Evolutionary conservation across 2,329 filamentous ascomycete genomes (phyloP).

Genomic region (Aureobasidium lini): DNA sequence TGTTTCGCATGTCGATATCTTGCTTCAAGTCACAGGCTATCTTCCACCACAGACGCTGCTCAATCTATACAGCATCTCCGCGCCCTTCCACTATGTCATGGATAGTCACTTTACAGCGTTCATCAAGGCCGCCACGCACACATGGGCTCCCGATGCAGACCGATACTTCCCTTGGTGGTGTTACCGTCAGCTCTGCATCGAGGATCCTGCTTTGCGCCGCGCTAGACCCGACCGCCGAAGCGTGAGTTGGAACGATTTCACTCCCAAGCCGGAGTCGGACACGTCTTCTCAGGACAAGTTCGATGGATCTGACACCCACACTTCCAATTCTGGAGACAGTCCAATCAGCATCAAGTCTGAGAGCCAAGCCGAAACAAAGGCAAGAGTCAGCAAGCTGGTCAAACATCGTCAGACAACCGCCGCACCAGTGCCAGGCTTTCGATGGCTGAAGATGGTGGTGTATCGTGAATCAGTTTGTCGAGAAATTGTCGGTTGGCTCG

Average conservation of each 20-base stretch:
- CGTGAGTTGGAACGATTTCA: slow-evolving; percentile 9
- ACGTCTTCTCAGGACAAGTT: neutral
- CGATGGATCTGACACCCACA: neutral
- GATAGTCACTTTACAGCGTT: slow-evolving; percentile 53
- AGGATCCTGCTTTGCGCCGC: slow-evolving; percentile 44
- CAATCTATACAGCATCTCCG: slow-evolving; percentile 57
- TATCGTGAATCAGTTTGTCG: slow-evolving; percentile 49
- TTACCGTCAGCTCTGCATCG: slow-evolving; percentile 51
- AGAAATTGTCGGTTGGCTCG: slow-evolving; percentile 57
- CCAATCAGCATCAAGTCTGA: neutral
- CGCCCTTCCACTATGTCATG: slow-evolving; percentile 53
- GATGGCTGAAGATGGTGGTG: slow-evolving; percentile 61
- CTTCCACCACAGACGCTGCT: slow-evolving; percentile 52
- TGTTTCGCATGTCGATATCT: slow-evolving; percentile 40
- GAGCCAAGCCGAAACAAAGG: neutral
- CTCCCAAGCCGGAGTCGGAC: neutral
- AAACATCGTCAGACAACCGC: neutral
- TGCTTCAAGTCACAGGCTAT: slow-evolving; percentile 48
- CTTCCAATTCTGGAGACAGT: neutral
- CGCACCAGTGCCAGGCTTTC: slow-evolving; percentile 51
- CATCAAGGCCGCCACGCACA: slow-evolving; percentile 48
- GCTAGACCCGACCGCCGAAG: neutral
- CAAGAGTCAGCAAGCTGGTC: neutral
- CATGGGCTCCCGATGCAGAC: slow-evolving; percentile 49
- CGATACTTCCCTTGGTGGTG: slow-evolving; percentile 54